Evolutionary conservation across 208 protist species (phyloP).

Genomic region (Angomonas ambiguus): DNA sequence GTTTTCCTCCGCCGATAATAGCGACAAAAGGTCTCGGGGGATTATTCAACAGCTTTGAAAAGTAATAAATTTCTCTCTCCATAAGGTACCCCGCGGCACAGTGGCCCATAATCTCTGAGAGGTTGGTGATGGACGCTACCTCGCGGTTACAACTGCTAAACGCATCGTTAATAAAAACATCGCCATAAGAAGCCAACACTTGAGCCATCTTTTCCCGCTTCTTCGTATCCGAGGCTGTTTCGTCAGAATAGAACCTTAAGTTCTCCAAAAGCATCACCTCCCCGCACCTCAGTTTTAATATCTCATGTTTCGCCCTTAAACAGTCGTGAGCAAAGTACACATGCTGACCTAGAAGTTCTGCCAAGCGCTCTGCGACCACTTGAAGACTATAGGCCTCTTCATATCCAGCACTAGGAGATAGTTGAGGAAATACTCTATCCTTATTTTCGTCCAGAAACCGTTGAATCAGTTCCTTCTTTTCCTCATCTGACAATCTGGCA

Average conservation of each 20-base stretch:
- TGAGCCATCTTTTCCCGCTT: slow-evolving; percentile 79
- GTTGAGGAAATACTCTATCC: slow-evolving; percentile 46
- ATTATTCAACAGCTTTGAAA: slow-evolving; percentile 90
- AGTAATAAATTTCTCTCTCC: slow-evolving; percentile 98
- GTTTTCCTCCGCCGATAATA: slow-evolving; percentile 97
- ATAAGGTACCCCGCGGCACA: slow-evolving; percentile 97
- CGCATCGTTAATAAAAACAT: slow-evolving; percentile 99
- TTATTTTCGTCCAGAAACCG: slow-evolving; percentile 61
- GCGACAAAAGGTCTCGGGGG: slow-evolving; percentile 91
- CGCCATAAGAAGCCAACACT: slow-evolving; percentile 91
- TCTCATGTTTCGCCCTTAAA: slow-evolving; percentile 57
- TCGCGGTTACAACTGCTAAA: slow-evolving; percentile 98
- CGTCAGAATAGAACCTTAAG: slow-evolving; percentile 98
- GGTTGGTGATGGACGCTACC: slow-evolving; percentile 86
- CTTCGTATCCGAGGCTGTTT: slow-evolving; percentile 88
- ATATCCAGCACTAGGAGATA: slow-evolving; percentile 41
- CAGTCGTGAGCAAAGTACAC: slow-evolving; percentile 83
- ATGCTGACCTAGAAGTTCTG: slow-evolving; percentile 85
- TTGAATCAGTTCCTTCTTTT: slow-evolving; percentile 55
- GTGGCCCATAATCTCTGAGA: slow-evolving; percentile 74
- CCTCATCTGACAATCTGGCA: slow-evolving; percentile 50
- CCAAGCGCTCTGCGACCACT: slow-evolving; percentile 90
- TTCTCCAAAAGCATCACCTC: slow-evolving; percentile 98
- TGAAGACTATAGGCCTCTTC: slow-evolving; percentile 88
- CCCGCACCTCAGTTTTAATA: slow-evolving; percentile 56